Percentiles rank a stretch among this genome's conserved stretches.
phyloP scores from a whole-genome alignment of 2,329 filamentous ascomycete genomes.

The Xylaria sp. region DNA sequence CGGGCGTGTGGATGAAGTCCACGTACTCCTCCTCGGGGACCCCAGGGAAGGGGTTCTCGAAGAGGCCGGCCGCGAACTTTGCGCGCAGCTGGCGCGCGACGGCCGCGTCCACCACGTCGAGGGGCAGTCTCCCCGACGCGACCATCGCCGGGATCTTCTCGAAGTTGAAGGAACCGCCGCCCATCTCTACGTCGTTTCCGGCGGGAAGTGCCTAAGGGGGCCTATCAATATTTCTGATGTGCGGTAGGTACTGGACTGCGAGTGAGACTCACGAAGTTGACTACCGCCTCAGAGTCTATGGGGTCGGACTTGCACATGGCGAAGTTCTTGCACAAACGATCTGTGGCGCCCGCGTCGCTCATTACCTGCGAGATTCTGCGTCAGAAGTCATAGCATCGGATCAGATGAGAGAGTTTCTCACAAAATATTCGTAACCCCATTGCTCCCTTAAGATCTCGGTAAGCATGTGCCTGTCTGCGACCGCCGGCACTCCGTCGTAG shows the following conservation, averaged over 20 bases:
- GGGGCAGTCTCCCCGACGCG: slow-evolving; percentile 60
- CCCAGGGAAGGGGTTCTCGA: slow-evolving; percentile 68
- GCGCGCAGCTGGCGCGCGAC: slow-evolving; percentile 66
- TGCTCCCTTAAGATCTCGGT: slow-evolving; percentile 70
- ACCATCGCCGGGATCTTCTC: slow-evolving; percentile 68
- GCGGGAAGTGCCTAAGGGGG: slow-evolving; percentile 59
- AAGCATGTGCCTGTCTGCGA: slow-evolving; percentile 66
- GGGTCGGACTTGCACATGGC: slow-evolving; percentile 62
- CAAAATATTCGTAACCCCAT: slow-evolving; percentile 74
- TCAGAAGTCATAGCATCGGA: slow-evolving; percentile 18
- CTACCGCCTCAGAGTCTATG: slow-evolving; percentile 67
- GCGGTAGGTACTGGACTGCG: neutral
- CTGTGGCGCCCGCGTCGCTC: slow-evolving; percentile 71
- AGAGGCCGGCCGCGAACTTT: slow-evolving; percentile 72
- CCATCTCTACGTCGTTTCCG: slow-evolving; percentile 77
- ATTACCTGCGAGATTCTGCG: slow-evolving; percentile 42
- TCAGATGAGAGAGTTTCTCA: slow-evolving; percentile 40
- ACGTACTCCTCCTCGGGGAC: slow-evolving; percentile 58
- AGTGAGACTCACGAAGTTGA: slow-evolving; percentile 49
- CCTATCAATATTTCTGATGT: neutral
- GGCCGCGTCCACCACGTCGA: slow-evolving; percentile 64
- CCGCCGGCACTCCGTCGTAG: slow-evolving; percentile 71
- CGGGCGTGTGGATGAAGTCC: slow-evolving; percentile 63
- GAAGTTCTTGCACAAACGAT: slow-evolving; percentile 67
- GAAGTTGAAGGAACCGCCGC: slow-evolving; percentile 73